These are phyloP conservation scores for Apiospora aurea DNA, from an alignment of 2,329 filamentous ascomycete genomes.

Conservation along the genomic window DNA sequence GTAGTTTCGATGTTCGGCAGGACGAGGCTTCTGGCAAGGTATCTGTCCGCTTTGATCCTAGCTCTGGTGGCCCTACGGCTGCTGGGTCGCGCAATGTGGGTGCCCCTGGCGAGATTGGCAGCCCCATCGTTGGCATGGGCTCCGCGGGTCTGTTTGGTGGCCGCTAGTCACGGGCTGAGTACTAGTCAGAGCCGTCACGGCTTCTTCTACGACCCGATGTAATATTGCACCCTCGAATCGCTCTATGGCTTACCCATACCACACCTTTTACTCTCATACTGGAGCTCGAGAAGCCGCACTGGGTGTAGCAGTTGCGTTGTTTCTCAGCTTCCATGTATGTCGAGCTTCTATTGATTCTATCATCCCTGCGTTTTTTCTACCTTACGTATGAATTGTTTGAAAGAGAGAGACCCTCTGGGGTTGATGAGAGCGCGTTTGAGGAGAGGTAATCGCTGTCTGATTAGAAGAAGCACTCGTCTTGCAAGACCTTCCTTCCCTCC, in stretches of 20 bases:
- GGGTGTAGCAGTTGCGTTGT: constrained; percentile 29
- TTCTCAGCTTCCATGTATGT: background rate
- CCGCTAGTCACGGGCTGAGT: background rate
- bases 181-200: too few relatives aligned
- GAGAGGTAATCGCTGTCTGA: background rate
- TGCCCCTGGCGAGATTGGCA: constrained; percentile 74
- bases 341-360: constrained; percentile 12
- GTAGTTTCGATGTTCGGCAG: constrained; percentile 77
- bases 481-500: background rate
- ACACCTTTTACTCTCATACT: background rate
- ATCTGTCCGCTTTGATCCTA: constrained; percentile 63
- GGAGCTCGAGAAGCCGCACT: constrained; percentile 22
- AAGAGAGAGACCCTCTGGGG: background rate
- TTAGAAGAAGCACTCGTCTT: background rate
- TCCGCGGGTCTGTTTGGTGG: constrained; percentile 5
- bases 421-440: background rate
- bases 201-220: background rate
- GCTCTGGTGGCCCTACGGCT: constrained; percentile 50
- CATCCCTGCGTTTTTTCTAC: background rate
- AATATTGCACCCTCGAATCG: background rate
- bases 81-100: constrained; percentile 55
- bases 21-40: constrained; percentile 51
- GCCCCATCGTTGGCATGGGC: constrained; percentile 51
- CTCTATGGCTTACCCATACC: constrained; percentile 10
- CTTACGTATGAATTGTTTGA: constrained; percentile 4